Base-by-base conservation (phyloP, 257 asterid genomes). In the Sherardia arvensis region DNA sequence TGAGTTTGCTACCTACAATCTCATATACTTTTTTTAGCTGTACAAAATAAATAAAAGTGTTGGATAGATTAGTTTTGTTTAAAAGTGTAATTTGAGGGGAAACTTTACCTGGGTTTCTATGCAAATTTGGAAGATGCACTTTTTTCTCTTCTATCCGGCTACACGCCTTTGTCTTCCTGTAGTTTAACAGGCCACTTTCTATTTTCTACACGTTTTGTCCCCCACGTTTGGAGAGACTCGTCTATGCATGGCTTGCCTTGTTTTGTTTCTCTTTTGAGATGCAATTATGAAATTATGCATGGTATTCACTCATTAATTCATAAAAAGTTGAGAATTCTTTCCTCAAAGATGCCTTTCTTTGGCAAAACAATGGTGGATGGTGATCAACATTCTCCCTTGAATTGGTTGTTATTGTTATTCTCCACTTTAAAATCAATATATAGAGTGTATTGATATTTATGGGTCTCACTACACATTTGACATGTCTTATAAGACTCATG, bases 141-240 rank as follows among this genome's bases (percentile, higher is more conserved):
- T 54, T 62, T 32, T 38, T 5, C 29, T 28, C 29, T 43, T 63
- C 65, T 54, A 23, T 56, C 29, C 66, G 65, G 64, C 58, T 55
- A 26, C 61, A 63, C 65, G 74, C 61, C 66, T 59, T 70, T 70
- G 65, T 63, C 61, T 56, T 59, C 18, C 32, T 7, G 7, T 27
- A 40, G 48, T 48, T 20, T 48, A 18, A n/a, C 23, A 17, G n/a
- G n/a, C 10, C 55, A 7, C 48, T 40, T 70, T 63, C 40, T 48
- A 25, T 55, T 69, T 38, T 54, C 29, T 38, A 7, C 47, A 1
- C 6, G 10, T 28, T 21, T 61, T 61, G 45, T 61, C 28, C 63
- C 40, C 23, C 62, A 58, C 32, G 33, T 49, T 26, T 32, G 18
- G 53, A 60, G 45, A 49, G 56, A 49, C 26, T 49, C 14, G 26